Percentiles rank a stretch among this genome's conserved stretches.
These are phyloP conservation scores for Boletus tylopilopsis DNA, from an alignment of 768 basidiomycete species.

Conservation along the genomic window DNA sequence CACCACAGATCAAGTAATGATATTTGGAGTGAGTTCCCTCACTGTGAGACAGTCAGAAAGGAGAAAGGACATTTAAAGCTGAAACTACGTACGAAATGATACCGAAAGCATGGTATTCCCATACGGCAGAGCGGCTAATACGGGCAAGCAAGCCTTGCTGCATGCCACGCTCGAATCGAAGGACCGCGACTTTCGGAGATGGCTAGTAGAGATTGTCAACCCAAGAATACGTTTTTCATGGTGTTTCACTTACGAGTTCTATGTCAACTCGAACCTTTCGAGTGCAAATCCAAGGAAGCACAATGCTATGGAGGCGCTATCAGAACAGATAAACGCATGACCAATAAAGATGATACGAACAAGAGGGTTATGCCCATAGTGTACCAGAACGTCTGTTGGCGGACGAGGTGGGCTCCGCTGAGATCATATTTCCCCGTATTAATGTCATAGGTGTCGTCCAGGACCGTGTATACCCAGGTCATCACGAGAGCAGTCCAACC, in stretches of 20 bases:
- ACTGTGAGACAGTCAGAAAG: conserved; percentile 33
- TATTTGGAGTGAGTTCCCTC: conserved; percentile 71
- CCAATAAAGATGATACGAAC: conserved; percentile 37
- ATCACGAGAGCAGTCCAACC: conserved; percentile 64
- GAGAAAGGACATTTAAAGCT: background rate
- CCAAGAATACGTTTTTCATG: background rate
- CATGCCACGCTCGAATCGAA: conserved; percentile 81
- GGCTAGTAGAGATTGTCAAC: conserved; percentile 43
- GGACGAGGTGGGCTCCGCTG: conserved; percentile 50
- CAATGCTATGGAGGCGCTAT: conserved; percentile 42
- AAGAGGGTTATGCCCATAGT: conserved; percentile 68
- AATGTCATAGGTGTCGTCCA: conserved; percentile 60
- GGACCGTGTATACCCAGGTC: conserved; percentile 65
- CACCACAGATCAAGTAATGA: conserved; percentile 80
- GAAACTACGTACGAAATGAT: conserved; percentile 57
- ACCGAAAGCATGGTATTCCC: conserved; percentile 84
- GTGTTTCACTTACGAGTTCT: conserved; percentile 53
- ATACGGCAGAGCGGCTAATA: conserved; percentile 66
- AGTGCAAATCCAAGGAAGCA: conserved; percentile 73
- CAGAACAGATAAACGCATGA: background rate
- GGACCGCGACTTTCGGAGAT: conserved; percentile 72
- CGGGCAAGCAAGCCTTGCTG: conserved; percentile 76
- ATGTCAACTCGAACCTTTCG: conserved; percentile 71
- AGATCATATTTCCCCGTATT: conserved; percentile 54
- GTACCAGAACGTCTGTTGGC: conserved; percentile 78